phyloP scores from a whole-genome alignment of 2,329 filamentous ascomycete species.

The Teratosphaeria viscida region DNA sequence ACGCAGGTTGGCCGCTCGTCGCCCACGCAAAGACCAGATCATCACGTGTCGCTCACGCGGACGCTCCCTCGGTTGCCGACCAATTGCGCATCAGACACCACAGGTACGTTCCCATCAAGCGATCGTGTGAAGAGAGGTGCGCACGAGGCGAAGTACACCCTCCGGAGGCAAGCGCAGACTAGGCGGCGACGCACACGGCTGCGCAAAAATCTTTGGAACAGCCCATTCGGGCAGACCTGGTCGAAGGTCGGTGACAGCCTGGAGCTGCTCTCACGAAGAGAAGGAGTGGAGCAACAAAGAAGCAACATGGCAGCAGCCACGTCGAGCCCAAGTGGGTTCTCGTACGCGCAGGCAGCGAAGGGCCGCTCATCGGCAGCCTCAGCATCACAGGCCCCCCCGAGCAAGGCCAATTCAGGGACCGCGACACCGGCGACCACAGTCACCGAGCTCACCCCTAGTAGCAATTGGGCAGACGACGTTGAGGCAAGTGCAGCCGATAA shows the following conservation, averaged over 20 bases:
- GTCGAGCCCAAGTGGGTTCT: conserved; percentile 47
- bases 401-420: conserved; percentile 35
- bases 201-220: conserved; percentile 1
- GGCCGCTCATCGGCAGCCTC: conserved; percentile 49
- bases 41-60: background rate
- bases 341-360: conserved; percentile 92
- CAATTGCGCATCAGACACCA: background rate
- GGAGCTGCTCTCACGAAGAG: background rate
- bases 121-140: background rate
- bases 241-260: conserved; percentile 4
- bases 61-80: background rate
- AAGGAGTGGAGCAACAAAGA: background rate
- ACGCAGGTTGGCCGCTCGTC: background rate
- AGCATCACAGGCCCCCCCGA: conserved; percentile 33
- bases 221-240: conserved; percentile 9
- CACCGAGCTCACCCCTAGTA: conserved; percentile 25
- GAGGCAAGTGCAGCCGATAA: conserved; percentile 31
- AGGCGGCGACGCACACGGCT: background rate
- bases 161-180: background rate
- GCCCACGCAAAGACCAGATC: background rate
- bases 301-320: conserved; percentile 17
- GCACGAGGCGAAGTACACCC: background rate
- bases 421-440: conserved; percentile 33
- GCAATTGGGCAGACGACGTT: conserved; percentile 39
- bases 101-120: background rate